Conservation (phyloP, 75 land plant genomes). For the Pinus taeda region DNA sequence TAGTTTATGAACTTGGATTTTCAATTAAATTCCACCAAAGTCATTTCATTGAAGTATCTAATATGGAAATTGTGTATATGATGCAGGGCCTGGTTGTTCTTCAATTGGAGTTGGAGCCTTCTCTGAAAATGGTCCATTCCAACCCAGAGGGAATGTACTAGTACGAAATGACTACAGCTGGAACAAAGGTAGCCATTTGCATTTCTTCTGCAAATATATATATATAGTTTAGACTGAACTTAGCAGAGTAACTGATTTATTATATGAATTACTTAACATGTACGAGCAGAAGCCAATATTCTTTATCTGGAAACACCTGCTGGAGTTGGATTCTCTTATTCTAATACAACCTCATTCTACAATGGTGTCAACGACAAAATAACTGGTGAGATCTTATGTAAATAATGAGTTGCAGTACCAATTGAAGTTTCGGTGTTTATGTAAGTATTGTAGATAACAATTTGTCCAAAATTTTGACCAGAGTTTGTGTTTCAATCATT, state of each 20-base stretch:
- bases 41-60: background rate
- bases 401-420: background rate
- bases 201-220: background rate
- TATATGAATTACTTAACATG: background rate
- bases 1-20: background rate
- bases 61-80: background rate
- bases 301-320: constrained; percentile 35
- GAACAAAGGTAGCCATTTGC: constrained; percentile 6
- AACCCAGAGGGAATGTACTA: constrained; percentile 10
- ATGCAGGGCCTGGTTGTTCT: constrained; percentile 51
- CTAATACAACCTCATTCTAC: constrained; percentile 17
- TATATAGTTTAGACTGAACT: too few relatives aligned
- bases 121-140: constrained; percentile 54
- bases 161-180: constrained; percentile 8
- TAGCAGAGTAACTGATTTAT: too few relatives aligned
- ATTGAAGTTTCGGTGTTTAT: background rate
- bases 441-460: background rate
- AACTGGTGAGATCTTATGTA: constrained; percentile 17
- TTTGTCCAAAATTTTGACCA: background rate
- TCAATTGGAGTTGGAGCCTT: constrained; percentile 47
- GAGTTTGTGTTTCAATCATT: background rate
- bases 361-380: constrained; percentile 11
- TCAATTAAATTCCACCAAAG: background rate
- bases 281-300: constrained; percentile 23
- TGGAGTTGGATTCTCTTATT: constrained; percentile 33